Evolutionary conservation across 441 rosid species (phyloP), one percentile per base, ranked within the genome.

Genomic region (Aleurites moluccanus): DNA sequence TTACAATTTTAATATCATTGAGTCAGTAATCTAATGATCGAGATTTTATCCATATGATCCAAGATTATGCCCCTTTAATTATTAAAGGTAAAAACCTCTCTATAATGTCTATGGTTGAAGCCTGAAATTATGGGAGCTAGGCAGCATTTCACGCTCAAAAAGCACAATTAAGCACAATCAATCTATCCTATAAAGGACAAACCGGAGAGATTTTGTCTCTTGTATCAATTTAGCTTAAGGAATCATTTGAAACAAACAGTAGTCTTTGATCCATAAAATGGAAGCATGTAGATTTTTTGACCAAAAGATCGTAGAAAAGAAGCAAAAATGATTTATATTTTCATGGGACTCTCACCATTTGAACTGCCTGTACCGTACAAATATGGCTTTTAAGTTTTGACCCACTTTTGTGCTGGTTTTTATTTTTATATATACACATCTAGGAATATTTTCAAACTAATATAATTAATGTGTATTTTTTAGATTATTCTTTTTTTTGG

Each of bases 41-140:
- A 10, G 11, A 10, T 0, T 44, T 44, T 44, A 44, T 44, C 35
- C 10, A 44, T 13, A 44, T 10, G 49, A 14, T 45, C 3, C 49
- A 45, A 45, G 3, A 45, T 45, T 45, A 45, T 11, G 14, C 15
- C 4, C 50, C 50, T 38, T 38, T 5, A 38, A 38, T 0, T 6
- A 66, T 15, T 20, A 20, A 13, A 13, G 59, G 28, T 38, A 27
- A 20, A 61, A 28, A 42, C 14, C 40, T 27, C 38, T 0, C 21
- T 30, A 42, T 45, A 18, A 18, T 73, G 64, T 10, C 18, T 45
- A 16, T 44, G 57, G 40, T 10, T 30, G 61, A 61, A 69, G 60
- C 78, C 82, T 70, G 75, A 70, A 79, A 67, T 65, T 25, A 30
- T 63, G 77, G 72, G 42, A 5, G 3, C 42, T 52, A 30, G 3